These are phyloP conservation scores for Stephania cephalantha DNA, from an alignment of 164 flowering plant genomes.

Conservation along the genomic window DNA sequence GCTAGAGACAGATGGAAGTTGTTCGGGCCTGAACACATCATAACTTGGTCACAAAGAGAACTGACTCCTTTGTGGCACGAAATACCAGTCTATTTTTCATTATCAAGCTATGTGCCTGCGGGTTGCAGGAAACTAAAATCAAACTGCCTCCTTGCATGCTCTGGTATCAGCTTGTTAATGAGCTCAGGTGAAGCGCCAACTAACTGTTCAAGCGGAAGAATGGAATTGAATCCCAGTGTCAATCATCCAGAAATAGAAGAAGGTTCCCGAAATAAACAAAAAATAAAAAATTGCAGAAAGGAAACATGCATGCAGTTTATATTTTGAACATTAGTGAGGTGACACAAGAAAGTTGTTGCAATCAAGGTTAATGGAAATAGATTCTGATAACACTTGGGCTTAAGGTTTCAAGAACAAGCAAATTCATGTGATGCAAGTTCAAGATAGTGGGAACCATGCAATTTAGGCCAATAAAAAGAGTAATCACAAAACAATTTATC, in stretches of 20 bases:
- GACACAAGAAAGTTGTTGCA: neutral
- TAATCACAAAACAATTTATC: too few species aligned
- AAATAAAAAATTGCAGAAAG: neutral
- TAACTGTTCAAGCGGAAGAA: slow-evolving; percentile 37
- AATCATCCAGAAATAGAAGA: neutral
- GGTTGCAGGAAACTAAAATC: slow-evolving; percentile 39
- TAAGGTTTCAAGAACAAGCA: too few species aligned
- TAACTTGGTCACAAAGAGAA: slow-evolving; percentile 10
- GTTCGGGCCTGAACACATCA: neutral
- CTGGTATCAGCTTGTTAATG: slow-evolving; percentile 71
- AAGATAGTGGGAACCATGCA: too few species aligned
- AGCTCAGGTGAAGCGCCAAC: slow-evolving; percentile 78
- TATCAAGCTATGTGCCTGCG: slow-evolving; percentile 29
- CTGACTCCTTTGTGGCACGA: neutral
- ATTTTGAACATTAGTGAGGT: neutral
- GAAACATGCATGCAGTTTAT: too few species aligned
- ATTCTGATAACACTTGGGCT: neutral
- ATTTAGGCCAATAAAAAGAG: too few species aligned
- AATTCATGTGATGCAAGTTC: too few species aligned
- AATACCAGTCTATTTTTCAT: slow-evolving; percentile 1
- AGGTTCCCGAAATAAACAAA: neutral
- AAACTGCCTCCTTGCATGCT: slow-evolving; percentile 58
- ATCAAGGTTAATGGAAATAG: neutral
- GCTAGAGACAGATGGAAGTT: neutral
- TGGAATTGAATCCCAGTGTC: neutral